phyloP scores from a whole-genome alignment of 345 rosid species.

The Raphanus raphanistrum region DNA sequence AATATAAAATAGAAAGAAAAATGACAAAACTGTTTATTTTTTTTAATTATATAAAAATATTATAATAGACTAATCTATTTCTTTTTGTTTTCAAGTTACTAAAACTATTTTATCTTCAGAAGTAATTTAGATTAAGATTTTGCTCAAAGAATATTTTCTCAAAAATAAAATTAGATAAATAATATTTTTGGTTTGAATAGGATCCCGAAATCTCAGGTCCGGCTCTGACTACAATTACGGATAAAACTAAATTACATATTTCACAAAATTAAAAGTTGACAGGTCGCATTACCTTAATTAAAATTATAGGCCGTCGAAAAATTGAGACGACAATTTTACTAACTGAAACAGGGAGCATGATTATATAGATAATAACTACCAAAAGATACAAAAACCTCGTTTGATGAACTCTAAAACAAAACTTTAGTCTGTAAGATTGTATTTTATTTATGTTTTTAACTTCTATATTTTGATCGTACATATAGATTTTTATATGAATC shows the following conservation, averaged over 20 bases:
- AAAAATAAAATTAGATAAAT: too few relatives aligned
- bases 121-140: too few relatives aligned
- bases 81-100: too few relatives aligned
- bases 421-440: background rate
- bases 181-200: too few relatives aligned
- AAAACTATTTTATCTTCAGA: too few relatives aligned
- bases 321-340: conserved; percentile 6
- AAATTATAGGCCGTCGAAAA: background rate
- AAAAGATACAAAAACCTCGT: background rate
- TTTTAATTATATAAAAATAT: too few relatives aligned
- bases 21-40: too few relatives aligned
- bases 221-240: background rate
- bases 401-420: background rate
- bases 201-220: too few relatives aligned
- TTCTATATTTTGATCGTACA: background rate
- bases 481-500: too few relatives aligned
- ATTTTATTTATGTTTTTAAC: background rate
- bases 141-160: too few relatives aligned
- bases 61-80: too few relatives aligned
- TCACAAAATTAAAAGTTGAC: background rate
- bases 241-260: background rate
- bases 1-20: too few relatives aligned
- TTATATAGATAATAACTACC: background rate
- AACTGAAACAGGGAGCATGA: background rate
- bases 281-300: background rate